These are phyloP conservation scores for Carpinus fangiana DNA, from an alignment of 306 rosid genomes.

Conservation along the genomic window DNA sequence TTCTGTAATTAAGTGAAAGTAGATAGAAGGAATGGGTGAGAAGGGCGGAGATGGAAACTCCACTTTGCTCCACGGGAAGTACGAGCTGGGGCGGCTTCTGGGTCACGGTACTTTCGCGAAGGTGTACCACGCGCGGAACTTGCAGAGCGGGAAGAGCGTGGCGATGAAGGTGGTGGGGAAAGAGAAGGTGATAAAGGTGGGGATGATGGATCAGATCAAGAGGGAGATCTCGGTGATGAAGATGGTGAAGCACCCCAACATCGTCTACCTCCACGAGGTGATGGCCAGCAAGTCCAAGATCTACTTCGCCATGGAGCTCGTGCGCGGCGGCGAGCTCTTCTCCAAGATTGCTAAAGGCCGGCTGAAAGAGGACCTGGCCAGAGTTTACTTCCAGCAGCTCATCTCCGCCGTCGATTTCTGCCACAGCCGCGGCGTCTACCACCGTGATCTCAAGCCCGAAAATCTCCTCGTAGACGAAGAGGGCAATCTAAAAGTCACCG, in stretches of 20 bases:
- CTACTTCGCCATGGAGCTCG: slow-evolving; percentile 90
- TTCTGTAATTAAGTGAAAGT: not conserved
- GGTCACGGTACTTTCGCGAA: slow-evolving; percentile 97
- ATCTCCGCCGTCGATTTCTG: slow-evolving; percentile 95
- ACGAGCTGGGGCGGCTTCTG: slow-evolving; percentile 82
- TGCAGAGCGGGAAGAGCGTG: slow-evolving; percentile 53
- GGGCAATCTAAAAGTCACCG: slow-evolving; percentile 82
- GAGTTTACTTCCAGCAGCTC: slow-evolving; percentile 80
- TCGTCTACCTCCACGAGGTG: slow-evolving; percentile 81
- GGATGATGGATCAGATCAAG: slow-evolving; percentile 95
- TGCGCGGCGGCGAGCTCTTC: slow-evolving; percentile 95
- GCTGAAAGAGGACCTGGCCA: slow-evolving; percentile 64
- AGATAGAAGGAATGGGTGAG: slow-evolving; percentile 30
- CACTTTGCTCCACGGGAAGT: slow-evolving; percentile 77
- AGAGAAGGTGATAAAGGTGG: slow-evolving; percentile 82
- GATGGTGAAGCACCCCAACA: slow-evolving; percentile 82
- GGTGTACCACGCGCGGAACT: slow-evolving; percentile 73
- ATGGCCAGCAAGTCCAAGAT: slow-evolving; percentile 93
- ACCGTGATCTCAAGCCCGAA: slow-evolving; percentile 94
- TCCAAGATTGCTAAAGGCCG: slow-evolving; percentile 67
- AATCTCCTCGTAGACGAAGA: slow-evolving; percentile 77
- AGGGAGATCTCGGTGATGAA: slow-evolving; percentile 91
- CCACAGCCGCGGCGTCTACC: slow-evolving; percentile 93
- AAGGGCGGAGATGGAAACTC: slow-evolving; percentile 34
- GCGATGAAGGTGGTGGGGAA: slow-evolving; percentile 96